Percentiles rank a stretch among this genome's conserved stretches.
phyloP scores from a whole-genome alignment of 2,329 filamentous ascomycete species.

The Cercospora sp. region DNA sequence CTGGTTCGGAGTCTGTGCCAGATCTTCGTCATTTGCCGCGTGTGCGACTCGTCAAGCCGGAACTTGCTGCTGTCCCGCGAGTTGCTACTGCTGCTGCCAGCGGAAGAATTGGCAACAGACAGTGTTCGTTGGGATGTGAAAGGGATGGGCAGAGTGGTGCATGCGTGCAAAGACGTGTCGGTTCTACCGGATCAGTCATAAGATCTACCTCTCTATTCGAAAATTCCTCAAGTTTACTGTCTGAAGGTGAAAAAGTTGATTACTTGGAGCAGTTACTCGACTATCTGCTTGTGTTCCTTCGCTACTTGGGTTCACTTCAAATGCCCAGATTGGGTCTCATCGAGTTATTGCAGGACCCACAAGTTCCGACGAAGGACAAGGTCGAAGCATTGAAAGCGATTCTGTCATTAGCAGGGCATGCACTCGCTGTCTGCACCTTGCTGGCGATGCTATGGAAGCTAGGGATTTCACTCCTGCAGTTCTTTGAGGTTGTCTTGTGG shows the following conservation, averaged over 20 bases:
- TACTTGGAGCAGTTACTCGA: constrained; percentile 14
- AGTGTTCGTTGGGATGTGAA: constrained; percentile 29
- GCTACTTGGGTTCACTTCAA: constrained; percentile 16
- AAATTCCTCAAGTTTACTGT: background rate
- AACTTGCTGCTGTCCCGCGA: constrained; percentile 31
- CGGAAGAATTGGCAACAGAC: constrained; percentile 3
- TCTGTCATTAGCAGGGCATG: constrained; percentile 28
- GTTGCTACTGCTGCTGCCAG: constrained; percentile 2
- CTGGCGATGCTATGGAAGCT: constrained; percentile 33
- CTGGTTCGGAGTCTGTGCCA: background rate
- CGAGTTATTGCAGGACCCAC: constrained; percentile 22
- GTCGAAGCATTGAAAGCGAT: constrained; percentile 30
- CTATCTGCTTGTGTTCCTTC: constrained; percentile 5
- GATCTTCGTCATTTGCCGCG: constrained; percentile 29
- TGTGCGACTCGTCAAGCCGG: constrained; percentile 34
- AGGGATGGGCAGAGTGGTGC: constrained; percentile 19
- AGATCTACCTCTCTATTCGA: constrained; percentile 7
- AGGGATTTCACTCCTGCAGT: constrained; percentile 28
- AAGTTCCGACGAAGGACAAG: constrained; percentile 29
- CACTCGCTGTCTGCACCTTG: constrained; percentile 29
- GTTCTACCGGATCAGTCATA: constrained; percentile 9
- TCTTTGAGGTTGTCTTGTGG: constrained; percentile 35
- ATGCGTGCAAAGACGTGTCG: constrained; percentile 16
- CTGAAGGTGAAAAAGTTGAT: background rate
- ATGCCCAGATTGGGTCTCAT: constrained; percentile 25